Base-by-base conservation (phyloP, 2,329 filamentous ascomycete species). In the Neofusicoccum ribis region DNA sequence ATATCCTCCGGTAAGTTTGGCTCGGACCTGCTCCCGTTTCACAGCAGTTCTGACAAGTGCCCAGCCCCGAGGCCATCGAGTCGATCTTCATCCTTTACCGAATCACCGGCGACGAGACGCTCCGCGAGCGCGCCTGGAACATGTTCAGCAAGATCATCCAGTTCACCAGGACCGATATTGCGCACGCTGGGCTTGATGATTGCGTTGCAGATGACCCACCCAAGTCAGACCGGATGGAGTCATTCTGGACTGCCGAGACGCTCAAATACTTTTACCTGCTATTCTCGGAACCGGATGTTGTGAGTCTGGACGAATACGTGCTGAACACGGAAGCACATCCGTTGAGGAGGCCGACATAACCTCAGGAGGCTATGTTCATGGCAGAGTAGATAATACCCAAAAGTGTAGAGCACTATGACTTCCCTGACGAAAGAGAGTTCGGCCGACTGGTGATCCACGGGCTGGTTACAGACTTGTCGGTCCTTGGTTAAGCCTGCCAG, bases 51-150 rank as follows among this genome's bases (percentile, higher is more conserved):
- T 27, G 17, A 27, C 3, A 59, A n/a, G 6, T 7, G 3, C n/a
- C 14, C 60, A 63, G 60, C 2, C 82, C 86, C 0, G 86, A 88
- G 73, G 85, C 85, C 2, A 86, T 88, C 51, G 86, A 88, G 70
- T 84, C 82, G 12, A 81, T 88, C 3, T 88, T 88, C 73, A 78
- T 87, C 69, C 77, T 88, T 72, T 86, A 87, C 69, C 82, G 86
- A 23, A 84, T 86, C 50, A 87, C 85, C 0, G 86, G 86, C 15
- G 82, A 86, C 66, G 78, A 78, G 61, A 75, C 70, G 63, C 77
- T 79, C 66, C 76, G 79, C 59, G 79, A 81, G 5, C 76, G 75
- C 1, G 82, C 80, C 2, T 84, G 82, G 82, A 76, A 79, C 6
- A 83, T 84, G 81, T 84, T 81, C 72, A 74, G 73, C 15, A 74